Evolutionary conservation across 306 rosid species (phyloP).

Genomic region (Fragaria nilgerrensis): DNA sequence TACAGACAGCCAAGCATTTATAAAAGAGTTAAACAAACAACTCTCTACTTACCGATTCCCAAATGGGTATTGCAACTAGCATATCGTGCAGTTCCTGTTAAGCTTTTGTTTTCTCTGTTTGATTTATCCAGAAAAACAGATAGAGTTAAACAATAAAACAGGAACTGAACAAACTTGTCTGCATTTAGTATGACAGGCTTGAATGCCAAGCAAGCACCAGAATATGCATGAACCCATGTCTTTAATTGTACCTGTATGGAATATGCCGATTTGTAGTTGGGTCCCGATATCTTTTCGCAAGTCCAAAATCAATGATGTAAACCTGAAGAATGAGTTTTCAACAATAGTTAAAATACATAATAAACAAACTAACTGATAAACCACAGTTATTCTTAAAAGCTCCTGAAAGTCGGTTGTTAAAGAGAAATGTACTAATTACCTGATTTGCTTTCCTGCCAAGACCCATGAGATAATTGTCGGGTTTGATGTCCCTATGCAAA

Average conservation of each 20-base stretch:
- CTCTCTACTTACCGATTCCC: constrained; percentile 58
- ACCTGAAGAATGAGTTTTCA: constrained; percentile 38
- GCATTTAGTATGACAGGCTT: not conserved
- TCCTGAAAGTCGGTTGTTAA: not conserved
- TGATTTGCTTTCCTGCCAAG: constrained; percentile 98
- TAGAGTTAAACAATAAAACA: not conserved
- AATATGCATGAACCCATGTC: not conserved
- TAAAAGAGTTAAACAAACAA: not conserved
- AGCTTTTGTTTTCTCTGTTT: constrained; percentile 74
- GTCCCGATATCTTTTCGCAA: constrained; percentile 73
- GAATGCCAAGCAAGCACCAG: constrained; percentile 3
- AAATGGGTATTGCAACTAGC: constrained; percentile 88
- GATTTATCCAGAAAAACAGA: not conserved
- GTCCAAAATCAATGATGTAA: constrained; percentile 79
- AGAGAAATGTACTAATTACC: constrained; percentile 36
- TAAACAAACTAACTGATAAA: not conserved
- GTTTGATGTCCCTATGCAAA: constrained; percentile 90
- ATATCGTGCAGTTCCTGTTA: constrained; percentile 88
- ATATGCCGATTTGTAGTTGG: constrained; percentile 65
- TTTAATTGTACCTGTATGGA: constrained; percentile 56
- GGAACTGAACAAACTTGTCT: not conserved
- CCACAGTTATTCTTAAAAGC: not conserved
- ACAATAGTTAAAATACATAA: not conserved
- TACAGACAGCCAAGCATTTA: not conserved
- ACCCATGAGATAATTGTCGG: constrained; percentile 88